phyloP scores from a whole-genome alignment of 345 rosid species.

The Hirschfeldia incana region DNA sequence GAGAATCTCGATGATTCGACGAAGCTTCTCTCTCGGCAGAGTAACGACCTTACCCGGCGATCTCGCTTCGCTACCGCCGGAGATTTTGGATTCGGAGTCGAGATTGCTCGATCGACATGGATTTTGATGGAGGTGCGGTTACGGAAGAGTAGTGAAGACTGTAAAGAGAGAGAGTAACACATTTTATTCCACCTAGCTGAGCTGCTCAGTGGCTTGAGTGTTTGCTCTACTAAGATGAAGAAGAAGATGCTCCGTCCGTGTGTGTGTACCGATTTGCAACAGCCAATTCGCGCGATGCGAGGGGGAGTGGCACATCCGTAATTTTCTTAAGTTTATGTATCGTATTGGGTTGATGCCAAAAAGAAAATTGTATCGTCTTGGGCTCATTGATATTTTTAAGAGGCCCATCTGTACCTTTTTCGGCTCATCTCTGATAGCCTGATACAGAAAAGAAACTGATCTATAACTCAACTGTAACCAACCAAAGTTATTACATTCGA shows the following conservation, averaged over 20 bases:
- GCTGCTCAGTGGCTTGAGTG: conserved; percentile 10
- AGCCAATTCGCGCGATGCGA: conserved; percentile 13
- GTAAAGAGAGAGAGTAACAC: conserved; percentile 32
- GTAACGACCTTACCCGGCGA: conserved; percentile 19
- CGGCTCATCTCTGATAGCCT: no score
- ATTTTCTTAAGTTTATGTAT: neutral
- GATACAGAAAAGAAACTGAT: no score
- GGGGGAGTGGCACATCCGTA: conserved; percentile 23
- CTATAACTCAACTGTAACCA: no score
- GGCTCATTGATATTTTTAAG: neutral
- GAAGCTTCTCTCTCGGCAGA: neutral
- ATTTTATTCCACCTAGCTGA: conserved; percentile 15
- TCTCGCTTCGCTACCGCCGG: conserved; percentile 16
- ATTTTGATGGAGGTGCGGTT: neutral
- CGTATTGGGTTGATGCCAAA: no score
- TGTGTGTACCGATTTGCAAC: neutral
- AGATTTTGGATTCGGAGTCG: conserved; percentile 2
- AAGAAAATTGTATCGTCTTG: neutral
- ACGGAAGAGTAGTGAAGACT: conserved; percentile 11
- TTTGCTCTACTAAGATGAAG: conserved; percentile 1
- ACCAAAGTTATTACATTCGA: no score
- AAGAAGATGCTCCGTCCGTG: neutral
- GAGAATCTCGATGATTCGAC: neutral
- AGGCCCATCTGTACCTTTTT: conserved; percentile 5
- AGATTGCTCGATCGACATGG: conserved; percentile 25